Conservation (phyloP, 2,329 filamentous ascomycete species). For the Apiospora phragmitis region DNA sequence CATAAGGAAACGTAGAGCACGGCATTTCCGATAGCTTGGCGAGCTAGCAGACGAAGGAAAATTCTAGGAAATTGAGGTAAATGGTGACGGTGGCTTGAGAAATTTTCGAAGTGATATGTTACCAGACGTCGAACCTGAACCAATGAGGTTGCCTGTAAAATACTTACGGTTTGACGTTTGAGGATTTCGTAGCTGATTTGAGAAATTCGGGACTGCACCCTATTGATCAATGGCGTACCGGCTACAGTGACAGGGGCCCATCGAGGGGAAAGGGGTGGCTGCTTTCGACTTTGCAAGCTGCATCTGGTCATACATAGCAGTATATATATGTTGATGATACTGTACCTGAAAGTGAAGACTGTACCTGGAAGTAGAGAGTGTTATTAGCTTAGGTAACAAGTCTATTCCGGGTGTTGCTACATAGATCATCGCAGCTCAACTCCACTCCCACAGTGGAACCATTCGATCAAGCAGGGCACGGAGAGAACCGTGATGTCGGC, state of each 20-base stretch:
- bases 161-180: not conserved
- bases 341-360: not conserved
- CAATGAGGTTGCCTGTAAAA: not conserved
- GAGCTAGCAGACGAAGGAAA: not conserved
- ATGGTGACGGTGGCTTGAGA: not conserved
- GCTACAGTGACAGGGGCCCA: not conserved
- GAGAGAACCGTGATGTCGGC: not conserved
- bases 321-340: not conserved
- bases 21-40: conserved; percentile 1
- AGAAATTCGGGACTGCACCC: not conserved
- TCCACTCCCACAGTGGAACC: not conserved
- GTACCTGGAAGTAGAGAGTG: not conserved
- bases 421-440: not conserved
- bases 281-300: not conserved
- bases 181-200: not conserved
- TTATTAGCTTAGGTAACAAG: not conserved
- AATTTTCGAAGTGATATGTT: not conserved
- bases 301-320: not conserved
- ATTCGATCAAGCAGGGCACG: not conserved
- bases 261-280: not conserved
- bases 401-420: not conserved
- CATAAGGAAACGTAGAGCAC: not conserved
- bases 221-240: not conserved
- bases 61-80: not conserved
- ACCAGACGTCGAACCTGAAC: not conserved